Conservation (phyloP, 805 yeast genomes). For the Brettanomyces custersianus region DNA sequence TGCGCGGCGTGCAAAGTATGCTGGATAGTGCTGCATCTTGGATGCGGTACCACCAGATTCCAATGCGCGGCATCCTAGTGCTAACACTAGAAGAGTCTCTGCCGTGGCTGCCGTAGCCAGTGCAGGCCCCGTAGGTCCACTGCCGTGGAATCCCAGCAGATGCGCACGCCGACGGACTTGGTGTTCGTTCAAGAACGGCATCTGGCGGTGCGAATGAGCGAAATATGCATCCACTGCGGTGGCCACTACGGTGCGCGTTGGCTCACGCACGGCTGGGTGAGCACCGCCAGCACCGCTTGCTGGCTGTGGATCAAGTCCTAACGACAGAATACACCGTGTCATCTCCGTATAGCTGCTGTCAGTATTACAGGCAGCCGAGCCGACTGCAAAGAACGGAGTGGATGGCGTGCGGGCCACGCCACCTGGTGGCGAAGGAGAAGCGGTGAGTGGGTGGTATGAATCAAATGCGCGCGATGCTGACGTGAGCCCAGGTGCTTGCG, state of each 20-base stretch:
- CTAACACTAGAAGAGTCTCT: conserved; percentile 1
- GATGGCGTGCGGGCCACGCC: background rate
- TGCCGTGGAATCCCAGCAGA: background rate
- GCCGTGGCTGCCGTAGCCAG: conserved; percentile 19
- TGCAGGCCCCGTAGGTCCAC: conserved; percentile 11
- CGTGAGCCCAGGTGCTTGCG: too few species aligned
- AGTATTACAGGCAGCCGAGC: background rate
- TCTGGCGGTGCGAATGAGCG: conserved; percentile 34
- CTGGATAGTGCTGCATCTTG: background rate
- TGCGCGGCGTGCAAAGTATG: conserved; percentile 2
- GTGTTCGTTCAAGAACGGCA: conserved; percentile 34
- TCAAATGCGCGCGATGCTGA: too few species aligned
- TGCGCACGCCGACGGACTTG: conserved; percentile 7
- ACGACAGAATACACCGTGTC: too few species aligned
- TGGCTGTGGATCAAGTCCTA: background rate
- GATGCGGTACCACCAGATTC: conserved; percentile 1
- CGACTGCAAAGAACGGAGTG: background rate
- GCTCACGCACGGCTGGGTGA: conserved; percentile 9
- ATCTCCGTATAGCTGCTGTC: too few species aligned
- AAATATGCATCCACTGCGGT: conserved; percentile 34
- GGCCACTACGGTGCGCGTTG: conserved; percentile 17
- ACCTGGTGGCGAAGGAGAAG: background rate
- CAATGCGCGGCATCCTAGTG: conserved; percentile 1
- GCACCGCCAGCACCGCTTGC: conserved; percentile 8
- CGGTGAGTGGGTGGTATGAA: too few species aligned